phyloP scores from a whole-genome alignment of 2,329 filamentous ascomycete species.

The Cladosporium oxysporum region DNA sequence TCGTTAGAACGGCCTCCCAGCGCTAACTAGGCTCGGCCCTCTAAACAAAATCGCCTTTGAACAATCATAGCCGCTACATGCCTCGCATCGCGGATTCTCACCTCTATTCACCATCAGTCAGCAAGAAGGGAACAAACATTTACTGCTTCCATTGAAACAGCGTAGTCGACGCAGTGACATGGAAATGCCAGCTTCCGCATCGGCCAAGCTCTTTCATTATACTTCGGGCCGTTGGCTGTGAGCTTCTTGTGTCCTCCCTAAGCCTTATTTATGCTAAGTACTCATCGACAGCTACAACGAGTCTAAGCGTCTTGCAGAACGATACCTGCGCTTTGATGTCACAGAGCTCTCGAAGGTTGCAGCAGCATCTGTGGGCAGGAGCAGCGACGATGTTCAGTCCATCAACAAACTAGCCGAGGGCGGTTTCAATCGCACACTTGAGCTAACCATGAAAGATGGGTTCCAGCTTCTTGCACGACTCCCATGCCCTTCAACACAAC shows the following conservation, averaged over 20 bases:
- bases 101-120: too few relatives aligned
- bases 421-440: conserved; percentile 29
- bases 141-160: too few relatives aligned
- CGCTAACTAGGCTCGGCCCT: too few relatives aligned
- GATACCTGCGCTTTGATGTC: conserved; percentile 23
- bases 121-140: too few relatives aligned
- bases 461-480: conserved; percentile 29
- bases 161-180: too few relatives aligned
- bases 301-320: conserved; percentile 22
- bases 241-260: background rate
- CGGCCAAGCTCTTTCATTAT: conserved; percentile 15
- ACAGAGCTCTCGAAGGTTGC: background rate
- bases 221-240: conserved; percentile 29
- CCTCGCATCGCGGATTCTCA: too few relatives aligned
- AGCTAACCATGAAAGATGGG: conserved; percentile 29
- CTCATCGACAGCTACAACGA: conserved; percentile 27
- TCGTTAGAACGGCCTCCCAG: too few relatives aligned
- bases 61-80: too few relatives aligned
- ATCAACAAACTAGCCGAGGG: conserved; percentile 29
- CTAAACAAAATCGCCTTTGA: too few relatives aligned
- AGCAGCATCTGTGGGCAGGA: conserved; percentile 13
- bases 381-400: conserved; percentile 20
- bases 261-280: too few relatives aligned
- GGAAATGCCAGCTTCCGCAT: too few relatives aligned
- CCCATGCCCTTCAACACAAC: conserved; percentile 28